phyloP scores from a whole-genome alignment of 345 rosid species.

The Brassica juncea region DNA sequence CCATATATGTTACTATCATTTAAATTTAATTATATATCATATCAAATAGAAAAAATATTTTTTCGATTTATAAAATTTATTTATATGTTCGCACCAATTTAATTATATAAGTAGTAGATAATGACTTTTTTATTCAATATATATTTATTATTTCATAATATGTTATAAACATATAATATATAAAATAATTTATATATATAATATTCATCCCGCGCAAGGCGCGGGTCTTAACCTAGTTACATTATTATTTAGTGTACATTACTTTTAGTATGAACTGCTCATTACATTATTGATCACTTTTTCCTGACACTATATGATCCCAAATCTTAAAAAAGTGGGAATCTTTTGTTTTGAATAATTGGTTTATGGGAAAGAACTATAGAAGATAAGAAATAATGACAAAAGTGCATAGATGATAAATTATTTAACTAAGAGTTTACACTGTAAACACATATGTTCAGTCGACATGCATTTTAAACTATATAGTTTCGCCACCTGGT shows the following conservation, averaged over 20 bases:
- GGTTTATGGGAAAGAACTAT: conserved; percentile 9
- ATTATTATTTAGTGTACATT: neutral
- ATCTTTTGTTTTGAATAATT: conserved; percentile 12
- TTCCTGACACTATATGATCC: conserved; percentile 10
- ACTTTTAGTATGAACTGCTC: neutral
- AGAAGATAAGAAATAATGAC: neutral
- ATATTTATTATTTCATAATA: too few species aligned
- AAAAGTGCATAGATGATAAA: neutral
- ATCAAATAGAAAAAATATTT: too few species aligned
- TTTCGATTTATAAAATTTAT: too few species aligned
- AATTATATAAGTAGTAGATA: too few species aligned
- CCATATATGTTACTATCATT: too few species aligned
- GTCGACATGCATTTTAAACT: neutral
- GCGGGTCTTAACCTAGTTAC: neutral
- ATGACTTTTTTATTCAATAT: too few species aligned
- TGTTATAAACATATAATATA: too few species aligned
- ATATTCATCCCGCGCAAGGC: too few species aligned
- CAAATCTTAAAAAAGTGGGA: neutral
- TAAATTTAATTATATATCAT: too few species aligned
- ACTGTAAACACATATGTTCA: neutral
- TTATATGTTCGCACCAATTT: too few species aligned
- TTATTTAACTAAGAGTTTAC: conserved; percentile 1
- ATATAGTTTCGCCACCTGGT: neutral
- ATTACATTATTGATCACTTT: neutral
- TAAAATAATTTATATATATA: too few species aligned